A percentile compares a stretch with the other conserved stretches of the same genome.
Conservation (phyloP, 2,329 filamentous ascomycete genomes). For the Cordyceps cicadae region DNA sequence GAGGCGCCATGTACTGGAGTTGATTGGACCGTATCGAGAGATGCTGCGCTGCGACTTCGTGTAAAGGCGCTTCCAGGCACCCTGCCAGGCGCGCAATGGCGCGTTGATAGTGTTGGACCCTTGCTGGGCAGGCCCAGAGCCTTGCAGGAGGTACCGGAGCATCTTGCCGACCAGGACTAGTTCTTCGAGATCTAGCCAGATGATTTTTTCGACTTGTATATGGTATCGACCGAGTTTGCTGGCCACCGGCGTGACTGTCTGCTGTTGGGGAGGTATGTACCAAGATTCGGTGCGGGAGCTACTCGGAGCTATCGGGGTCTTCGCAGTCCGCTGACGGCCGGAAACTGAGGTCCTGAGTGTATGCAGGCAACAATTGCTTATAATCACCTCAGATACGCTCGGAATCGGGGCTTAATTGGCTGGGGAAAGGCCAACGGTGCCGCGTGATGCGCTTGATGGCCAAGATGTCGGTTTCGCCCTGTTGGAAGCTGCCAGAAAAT, state of each 20-base stretch:
- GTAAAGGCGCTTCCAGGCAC: constrained; percentile 8
- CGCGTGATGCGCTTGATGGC: constrained; percentile 1
- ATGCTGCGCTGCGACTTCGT: neutral
- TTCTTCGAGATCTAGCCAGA: neutral
- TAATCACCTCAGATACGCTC: neutral
- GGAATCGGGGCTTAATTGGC: neutral
- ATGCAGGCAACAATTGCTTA: neutral
- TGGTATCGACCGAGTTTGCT: neutral
- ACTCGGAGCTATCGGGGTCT: constrained; percentile 11
- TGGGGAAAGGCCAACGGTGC: neutral
- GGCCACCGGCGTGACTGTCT: neutral
- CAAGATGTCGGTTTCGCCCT: neutral
- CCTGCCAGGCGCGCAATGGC: constrained; percentile 4
- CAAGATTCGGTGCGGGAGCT: neutral
- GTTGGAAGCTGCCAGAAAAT: constrained; percentile 8
- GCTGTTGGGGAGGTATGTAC: neutral
- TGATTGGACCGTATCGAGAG: neutral
- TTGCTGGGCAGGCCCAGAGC: neutral
- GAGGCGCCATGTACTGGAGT: neutral
- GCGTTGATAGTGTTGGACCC: neutral
- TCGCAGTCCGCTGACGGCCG: neutral
- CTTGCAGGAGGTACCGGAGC: constrained; percentile 1
- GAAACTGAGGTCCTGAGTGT: neutral
- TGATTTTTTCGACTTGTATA: neutral
- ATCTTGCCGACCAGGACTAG: neutral